Percentiles rank a stretch among this genome's conserved stretches.
Evolutionary conservation across 108 stramenopile species (phyloP).

Genomic region (Pseudonitzschia multiseries): DNA sequence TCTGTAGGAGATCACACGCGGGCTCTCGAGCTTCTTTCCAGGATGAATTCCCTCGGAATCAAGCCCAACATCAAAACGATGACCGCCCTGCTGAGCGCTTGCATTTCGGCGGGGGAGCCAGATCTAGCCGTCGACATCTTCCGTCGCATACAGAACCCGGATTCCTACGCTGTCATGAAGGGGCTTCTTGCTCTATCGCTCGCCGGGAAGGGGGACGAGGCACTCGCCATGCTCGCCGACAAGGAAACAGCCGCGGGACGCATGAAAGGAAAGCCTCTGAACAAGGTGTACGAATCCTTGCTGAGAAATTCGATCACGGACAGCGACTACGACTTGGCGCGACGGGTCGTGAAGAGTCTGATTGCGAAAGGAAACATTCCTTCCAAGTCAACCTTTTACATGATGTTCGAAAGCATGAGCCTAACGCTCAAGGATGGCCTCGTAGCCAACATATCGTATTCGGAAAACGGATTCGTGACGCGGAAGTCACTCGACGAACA

Average conservation of each 20-base stretch:
- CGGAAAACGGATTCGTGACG: constrained; percentile 1
- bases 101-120: constrained; percentile 56
- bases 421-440: constrained; percentile 28
- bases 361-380: constrained; percentile 68
- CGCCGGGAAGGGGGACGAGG: constrained; percentile 44
- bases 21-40: constrained; percentile 71
- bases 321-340: constrained; percentile 49
- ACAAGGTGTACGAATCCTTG: constrained; percentile 57
- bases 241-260: constrained; percentile 14
- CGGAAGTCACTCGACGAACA: constrained; percentile 22
- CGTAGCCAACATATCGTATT: constrained; percentile 13
- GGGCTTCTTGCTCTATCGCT: constrained; percentile 63
- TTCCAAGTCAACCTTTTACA: constrained; percentile 56
- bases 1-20: constrained; percentile 70
- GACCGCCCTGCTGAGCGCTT: constrained; percentile 81
- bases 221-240: constrained; percentile 37
- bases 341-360: constrained; percentile 45
- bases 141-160: constrained; percentile 64
- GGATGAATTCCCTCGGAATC: constrained; percentile 79
- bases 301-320: constrained; percentile 41
- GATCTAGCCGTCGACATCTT: constrained; percentile 70
- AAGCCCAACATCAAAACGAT: constrained; percentile 85
- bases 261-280: constrained; percentile 68
- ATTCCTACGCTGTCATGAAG: constrained; percentile 68
- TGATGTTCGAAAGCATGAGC: constrained; percentile 50